Percentiles rank a stretch among this genome's conserved stretches.
These are phyloP conservation scores for Cyamopsis tetragonoloba DNA, from an alignment of 306 rosid genomes.

Conservation along the genomic window DNA sequence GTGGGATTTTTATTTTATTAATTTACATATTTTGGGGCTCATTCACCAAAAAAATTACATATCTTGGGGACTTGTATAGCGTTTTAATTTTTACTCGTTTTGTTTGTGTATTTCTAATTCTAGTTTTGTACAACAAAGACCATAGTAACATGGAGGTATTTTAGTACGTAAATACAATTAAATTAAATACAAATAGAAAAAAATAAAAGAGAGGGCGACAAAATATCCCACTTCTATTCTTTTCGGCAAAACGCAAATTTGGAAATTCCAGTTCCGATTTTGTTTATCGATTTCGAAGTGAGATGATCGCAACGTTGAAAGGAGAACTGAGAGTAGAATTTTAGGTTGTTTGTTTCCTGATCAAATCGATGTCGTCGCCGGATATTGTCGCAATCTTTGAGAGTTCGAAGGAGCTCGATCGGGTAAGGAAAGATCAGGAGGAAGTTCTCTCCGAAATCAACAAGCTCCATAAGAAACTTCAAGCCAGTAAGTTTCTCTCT, in stretches of 20 bases:
- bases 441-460: conserved; percentile 70
- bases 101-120: too few species aligned
- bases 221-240: background rate
- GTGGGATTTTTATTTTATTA: too few species aligned
- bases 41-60: too few species aligned
- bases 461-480: conserved; percentile 94
- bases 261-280: conserved; percentile 1
- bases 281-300: background rate
- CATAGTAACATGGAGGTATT: too few species aligned
- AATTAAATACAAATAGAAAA: too few species aligned
- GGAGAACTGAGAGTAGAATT: conserved; percentile 4
- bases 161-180: too few species aligned
- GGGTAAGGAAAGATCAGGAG: conserved; percentile 79
- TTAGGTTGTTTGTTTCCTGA: background rate
- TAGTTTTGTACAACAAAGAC: too few species aligned
- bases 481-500: conserved; percentile 42
- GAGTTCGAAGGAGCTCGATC: conserved; percentile 84
- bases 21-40: too few species aligned
- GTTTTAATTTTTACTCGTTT: too few species aligned
- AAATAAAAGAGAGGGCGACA: background rate
- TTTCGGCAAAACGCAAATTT: background rate
- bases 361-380: conserved; percentile 63
- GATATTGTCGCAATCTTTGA: conserved; percentile 70
- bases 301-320: background rate
- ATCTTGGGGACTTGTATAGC: too few species aligned